Conservation (phyloP, 2,329 filamentous ascomycete genomes). For the Alternaria alternata region DNA sequence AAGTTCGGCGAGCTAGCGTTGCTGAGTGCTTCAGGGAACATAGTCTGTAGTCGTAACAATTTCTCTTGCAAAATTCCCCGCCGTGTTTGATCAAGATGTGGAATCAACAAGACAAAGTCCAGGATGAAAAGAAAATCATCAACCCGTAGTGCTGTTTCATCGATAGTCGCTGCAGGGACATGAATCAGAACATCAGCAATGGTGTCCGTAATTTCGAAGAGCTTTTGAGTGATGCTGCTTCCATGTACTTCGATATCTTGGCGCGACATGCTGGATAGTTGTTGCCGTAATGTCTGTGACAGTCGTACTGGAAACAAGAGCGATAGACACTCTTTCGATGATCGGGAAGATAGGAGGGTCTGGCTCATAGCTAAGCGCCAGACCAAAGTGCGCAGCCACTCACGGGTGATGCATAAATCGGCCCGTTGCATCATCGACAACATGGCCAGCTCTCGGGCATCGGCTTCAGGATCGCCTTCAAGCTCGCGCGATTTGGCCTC, state of each 20-base stretch:
- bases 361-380: constrained; percentile 62
- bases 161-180: constrained; percentile 56
- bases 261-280: constrained; percentile 53
- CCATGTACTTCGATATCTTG: constrained; percentile 64
- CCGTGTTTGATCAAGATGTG: constrained; percentile 58
- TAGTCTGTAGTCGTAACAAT: constrained; percentile 47
- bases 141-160: constrained; percentile 59
- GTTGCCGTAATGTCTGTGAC: constrained; percentile 54
- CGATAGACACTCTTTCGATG: constrained; percentile 50
- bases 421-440: constrained; percentile 57
- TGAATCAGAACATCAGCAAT: constrained; percentile 66
- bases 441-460: constrained; percentile 49
- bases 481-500: constrained; percentile 56
- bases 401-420: constrained; percentile 60
- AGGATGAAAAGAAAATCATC: constrained; percentile 64
- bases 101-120: constrained; percentile 60
- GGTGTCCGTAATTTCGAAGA: constrained; percentile 68
- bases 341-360: constrained; percentile 54
- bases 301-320: constrained; percentile 57
- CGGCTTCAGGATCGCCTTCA: constrained; percentile 49
- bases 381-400: constrained; percentile 59
- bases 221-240: constrained; percentile 64
- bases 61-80: constrained; percentile 56
- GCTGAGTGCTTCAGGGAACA: constrained; percentile 48
- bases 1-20: constrained; percentile 43